Evolutionary conservation across 306 rosid species (phyloP), one percentile per base, ranked within the genome.

Genomic region (Quercus bicolor): DNA sequence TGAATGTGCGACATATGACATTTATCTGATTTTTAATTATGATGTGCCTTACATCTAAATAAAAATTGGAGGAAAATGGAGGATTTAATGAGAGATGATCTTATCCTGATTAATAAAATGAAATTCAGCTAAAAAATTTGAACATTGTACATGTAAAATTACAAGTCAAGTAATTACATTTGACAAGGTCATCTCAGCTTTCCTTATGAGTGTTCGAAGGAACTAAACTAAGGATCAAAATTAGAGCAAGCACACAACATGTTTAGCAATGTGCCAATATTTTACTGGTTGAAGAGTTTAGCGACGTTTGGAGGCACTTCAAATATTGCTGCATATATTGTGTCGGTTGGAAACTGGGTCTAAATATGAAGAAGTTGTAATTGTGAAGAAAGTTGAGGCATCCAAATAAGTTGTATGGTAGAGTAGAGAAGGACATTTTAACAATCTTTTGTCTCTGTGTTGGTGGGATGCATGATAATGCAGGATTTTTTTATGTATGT

Each of bases 391-490:
- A 53, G 59, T 65, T 11, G 40, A 69, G 60, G 20, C 61, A 60
- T 73, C 54, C 51, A 80, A 75, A 81, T 40, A 69, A 71, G 2
- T 5, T 54, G 83, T 74, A 78, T 70, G 87, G 87, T 82, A 21
- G 80, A 56, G 40, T 3, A 78, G 94, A 88, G 86, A 68, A 72
- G 56, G 97, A 92, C 94, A 76, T 79, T 71, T 75, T 54, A 92
- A 90, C 93, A 76, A 87, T 56, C 33, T 12, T 12, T 60, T 78
- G 54, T 90, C 80, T 81, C 72, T 71, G 54, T 70, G 83, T 57
- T 52, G 85, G 97, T 90, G 88, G 90, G 84, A 76, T 54, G 87
- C 93, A 88, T 87, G 90, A 85, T 82, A 73, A 61, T 40, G 48
- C 54, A 68, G 29, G 71, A 62, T 28, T 59, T 69, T 79, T 80